Evolutionary conservation across 441 rosid genomes (phyloP), one percentile per base, ranked within the genome.

Genomic region (Euphorbia corollata): DNA sequence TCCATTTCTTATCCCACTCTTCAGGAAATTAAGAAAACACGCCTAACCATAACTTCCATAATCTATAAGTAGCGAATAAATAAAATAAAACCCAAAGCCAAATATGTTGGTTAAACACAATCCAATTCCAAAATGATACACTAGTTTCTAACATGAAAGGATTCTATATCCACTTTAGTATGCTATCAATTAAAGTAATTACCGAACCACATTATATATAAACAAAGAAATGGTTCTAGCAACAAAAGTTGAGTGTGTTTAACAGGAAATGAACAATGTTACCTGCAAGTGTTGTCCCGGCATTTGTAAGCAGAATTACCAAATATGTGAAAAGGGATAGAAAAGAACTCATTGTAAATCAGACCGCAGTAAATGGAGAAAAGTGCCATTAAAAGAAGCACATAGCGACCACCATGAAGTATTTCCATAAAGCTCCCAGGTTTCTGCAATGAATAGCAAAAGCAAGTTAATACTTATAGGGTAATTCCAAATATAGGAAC

Each of bases 371-470:
- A 92, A 74, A 92, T 86, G 73, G 97, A 92, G 80, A 92, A 92
- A 43, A 90, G 81, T 18, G 98, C 78, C 97, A 92, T 90, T 71
- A 92, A 75, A 66, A 92, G 88, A 65, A 92, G 85, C 27, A 87
- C 86, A 85, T 90, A 92, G 69, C 97, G 94, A 55, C 98, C 98
- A 16, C 97, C 96, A 76, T 90, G 90, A 63, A 90, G 84, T 92
- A 92, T 86, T 84, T 90, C 96, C 98, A 92, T 92, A 82, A 92
- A 92, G 86, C 98, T 92, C 77, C 97, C 98, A 51, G 87, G 98
- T 87, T 88, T 92, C 98, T 92, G 82, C 38, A 18, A 68, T n/a
- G 64, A 72, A 76, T 55, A 10, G 47, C 36, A 63, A 0, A 48
- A 30, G 43, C 64, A 62, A 62, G 12, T 67, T 30, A 73, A 41